Conservation (phyloP, 2,329 filamentous ascomycete species). For the Plenodomus biglobosus region DNA sequence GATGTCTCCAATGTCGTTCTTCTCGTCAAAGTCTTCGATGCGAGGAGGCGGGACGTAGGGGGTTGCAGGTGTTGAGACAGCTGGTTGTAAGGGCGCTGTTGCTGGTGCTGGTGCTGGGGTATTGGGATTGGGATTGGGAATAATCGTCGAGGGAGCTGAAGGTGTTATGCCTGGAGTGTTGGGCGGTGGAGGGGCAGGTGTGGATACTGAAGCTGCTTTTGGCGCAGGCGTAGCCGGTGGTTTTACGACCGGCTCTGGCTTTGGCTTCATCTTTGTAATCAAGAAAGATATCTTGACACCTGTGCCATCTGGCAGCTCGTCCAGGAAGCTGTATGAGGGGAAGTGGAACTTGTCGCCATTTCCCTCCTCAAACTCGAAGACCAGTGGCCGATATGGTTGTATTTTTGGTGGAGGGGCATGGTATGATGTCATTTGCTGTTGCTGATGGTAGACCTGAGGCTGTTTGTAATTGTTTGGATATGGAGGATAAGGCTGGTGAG, state of each 20-base stretch:
- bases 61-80: constrained; percentile 10
- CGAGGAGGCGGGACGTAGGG: constrained; percentile 33
- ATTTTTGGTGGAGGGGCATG: constrained; percentile 47
- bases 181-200: constrained; percentile 3
- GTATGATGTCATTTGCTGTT: constrained; percentile 32
- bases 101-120: constrained; percentile 14
- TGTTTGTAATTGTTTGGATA: constrained; percentile 27
- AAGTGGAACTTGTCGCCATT: constrained; percentile 75
- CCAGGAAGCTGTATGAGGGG: constrained; percentile 74
- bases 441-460: constrained; percentile 25
- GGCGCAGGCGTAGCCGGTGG: constrained; percentile 33
- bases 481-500: constrained; percentile 21
- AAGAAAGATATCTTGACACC: constrained; percentile 74
- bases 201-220: constrained; percentile 9
- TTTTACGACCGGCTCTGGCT: constrained; percentile 43
- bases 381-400: constrained; percentile 41
- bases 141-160: neutral
- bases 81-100: constrained; percentile 17
- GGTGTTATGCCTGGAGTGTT: constrained; percentile 1
- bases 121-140: neutral
- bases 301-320: constrained; percentile 63
- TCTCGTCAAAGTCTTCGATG: constrained; percentile 43
- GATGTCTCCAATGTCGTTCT: constrained; percentile 50
- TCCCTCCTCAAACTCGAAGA: constrained; percentile 45
- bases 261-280: constrained; percentile 66